Conservation (phyloP, 371 early-diverging fungal genomes). For the Mucor piriformis region DNA sequence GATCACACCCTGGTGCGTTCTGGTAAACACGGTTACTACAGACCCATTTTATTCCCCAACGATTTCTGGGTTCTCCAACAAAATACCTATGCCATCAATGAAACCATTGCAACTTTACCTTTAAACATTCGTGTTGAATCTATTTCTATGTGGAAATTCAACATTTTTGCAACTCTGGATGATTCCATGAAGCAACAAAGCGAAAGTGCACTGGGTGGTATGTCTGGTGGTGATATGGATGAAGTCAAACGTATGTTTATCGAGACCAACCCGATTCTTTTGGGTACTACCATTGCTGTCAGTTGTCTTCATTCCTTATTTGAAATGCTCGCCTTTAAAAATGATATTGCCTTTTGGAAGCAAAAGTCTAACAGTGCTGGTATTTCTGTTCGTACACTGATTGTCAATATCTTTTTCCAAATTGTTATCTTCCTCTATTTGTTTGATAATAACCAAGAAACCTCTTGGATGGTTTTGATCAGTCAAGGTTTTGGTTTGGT, state of each 20-base stretch:
- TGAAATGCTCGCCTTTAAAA: conserved; percentile 95
- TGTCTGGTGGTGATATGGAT: conserved; percentile 63
- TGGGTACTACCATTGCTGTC: conserved; percentile 79
- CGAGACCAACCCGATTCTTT: conserved; percentile 87
- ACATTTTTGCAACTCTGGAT: conserved; percentile 59
- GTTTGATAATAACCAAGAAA: conserved; percentile 85
- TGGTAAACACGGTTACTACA: conserved; percentile 57
- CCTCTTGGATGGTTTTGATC: conserved; percentile 86
- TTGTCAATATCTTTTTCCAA: conserved; percentile 85
- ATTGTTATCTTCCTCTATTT: conserved; percentile 87
- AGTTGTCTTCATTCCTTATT: conserved; percentile 85
- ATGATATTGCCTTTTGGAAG: conserved; percentile 93
- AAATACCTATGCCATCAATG: conserved; percentile 73
- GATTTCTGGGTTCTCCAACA: conserved; percentile 89
- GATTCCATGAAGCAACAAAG: conserved; percentile 69
- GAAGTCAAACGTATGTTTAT: conserved; percentile 80
- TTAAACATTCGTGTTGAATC: conserved; percentile 71
- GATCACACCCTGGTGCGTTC: conserved; percentile 30
- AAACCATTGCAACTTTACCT: conserved; percentile 71
- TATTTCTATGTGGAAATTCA: conserved; percentile 77
- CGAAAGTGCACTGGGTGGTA: conserved; percentile 71
- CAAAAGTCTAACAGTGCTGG: conserved; percentile 81
- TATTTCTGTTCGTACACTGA: conserved; percentile 82
- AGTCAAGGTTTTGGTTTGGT: conserved; percentile 78
- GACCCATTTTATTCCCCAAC: conserved; percentile 80